Evolutionary conservation across 2,329 filamentous ascomycete genomes (phyloP), one percentile per base, ranked within the genome.

Genomic region (Stemphylium beticola): DNA sequence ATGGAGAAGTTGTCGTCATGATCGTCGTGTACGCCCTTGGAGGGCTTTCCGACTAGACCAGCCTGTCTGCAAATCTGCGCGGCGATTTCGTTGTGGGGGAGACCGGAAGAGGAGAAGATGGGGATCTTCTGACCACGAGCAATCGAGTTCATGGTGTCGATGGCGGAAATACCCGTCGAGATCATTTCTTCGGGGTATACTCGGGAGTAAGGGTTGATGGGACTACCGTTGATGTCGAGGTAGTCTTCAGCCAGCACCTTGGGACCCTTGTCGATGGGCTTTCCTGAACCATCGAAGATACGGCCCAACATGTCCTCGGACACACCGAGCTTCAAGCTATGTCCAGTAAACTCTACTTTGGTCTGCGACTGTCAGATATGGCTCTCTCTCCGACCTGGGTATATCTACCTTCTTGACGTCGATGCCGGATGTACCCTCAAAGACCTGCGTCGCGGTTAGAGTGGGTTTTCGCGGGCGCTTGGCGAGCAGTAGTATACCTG

Each of bases 131-230:
- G 95, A 60, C 95, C 95, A 86, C 95, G 92, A 63, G 96, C 95
- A 77, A 98, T 96, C 45, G 82, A 84, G 76, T 84, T 84, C 93
- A 98, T 98, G 58, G 93, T 96, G 76, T 98, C 93, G 73, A 99
- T 98, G 74, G 95, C 93, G 60, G 93, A 98, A 78, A 99, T 99
- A 87, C 95, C 95, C 42, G 95, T 99, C 32, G 93, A 95, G 72
- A 99, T 98, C 93, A 99, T 99, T 81, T 99, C 96, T 82, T 99
- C 95, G 72, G 95, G 95, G 76, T 99, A 99, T 85, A 96, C 93
- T 83, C 95, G 87, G 58, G 93, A 93, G 82, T 95, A 98, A 58
- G 95, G 95, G 82, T 99, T 99, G 81, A 99, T 99, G 56, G 95
- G 93, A 78, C 88, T 95, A 75, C 95, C 95, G 83, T 99, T 99